Conservation (phyloP, 371 early-diverging fungal genomes). For the Mortierella sp. region DNA sequence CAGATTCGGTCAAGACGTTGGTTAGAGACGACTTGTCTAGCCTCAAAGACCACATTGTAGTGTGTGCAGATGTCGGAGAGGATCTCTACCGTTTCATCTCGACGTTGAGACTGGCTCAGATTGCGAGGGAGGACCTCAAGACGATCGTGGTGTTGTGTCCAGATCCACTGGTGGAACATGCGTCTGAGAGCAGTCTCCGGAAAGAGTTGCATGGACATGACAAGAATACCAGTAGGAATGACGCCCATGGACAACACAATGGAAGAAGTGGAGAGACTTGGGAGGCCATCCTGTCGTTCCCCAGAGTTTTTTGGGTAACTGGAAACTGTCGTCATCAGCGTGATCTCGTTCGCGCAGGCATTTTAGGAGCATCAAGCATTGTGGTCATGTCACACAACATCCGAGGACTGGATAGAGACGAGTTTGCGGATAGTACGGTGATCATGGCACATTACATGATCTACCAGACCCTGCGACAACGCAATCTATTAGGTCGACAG, state of each 20-base stretch:
- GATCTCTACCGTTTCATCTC: slow-evolving; percentile 40
- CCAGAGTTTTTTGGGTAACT: slow-evolving; percentile 63
- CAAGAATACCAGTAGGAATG: background rate
- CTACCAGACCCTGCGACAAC: slow-evolving; percentile 33
- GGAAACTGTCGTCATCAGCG: slow-evolving; percentile 68
- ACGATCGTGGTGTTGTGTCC: slow-evolving; percentile 43
- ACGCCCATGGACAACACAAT: background rate
- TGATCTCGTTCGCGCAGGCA: slow-evolving; percentile 67
- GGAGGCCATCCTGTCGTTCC: slow-evolving; percentile 60
- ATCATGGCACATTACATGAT: slow-evolving; percentile 52
- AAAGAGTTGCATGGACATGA: slow-evolving; percentile 4
- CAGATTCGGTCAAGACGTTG: slow-evolving; percentile 28
- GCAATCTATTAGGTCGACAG: slow-evolving; percentile 30
- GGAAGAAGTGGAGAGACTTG: slow-evolving; percentile 8
- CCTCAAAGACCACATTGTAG: slow-evolving; percentile 33
- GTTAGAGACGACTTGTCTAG: slow-evolving; percentile 36
- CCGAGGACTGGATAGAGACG: slow-evolving; percentile 32
- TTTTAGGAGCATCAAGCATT: slow-evolving; percentile 64
- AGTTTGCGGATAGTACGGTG: slow-evolving; percentile 49
- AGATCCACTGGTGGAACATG: slow-evolving; percentile 23
- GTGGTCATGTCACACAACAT: slow-evolving; percentile 64
- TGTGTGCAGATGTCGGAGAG: slow-evolving; percentile 34
- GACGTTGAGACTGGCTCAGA: slow-evolving; percentile 42
- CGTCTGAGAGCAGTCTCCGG: slow-evolving; percentile 5
- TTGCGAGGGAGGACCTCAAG: slow-evolving; percentile 34